Percentiles rank a stretch among this genome's conserved stretches.
Evolutionary conservation across 495 filamentous ascomycete genomes (phyloP).

Genomic region (Echria macrotheca): DNA sequence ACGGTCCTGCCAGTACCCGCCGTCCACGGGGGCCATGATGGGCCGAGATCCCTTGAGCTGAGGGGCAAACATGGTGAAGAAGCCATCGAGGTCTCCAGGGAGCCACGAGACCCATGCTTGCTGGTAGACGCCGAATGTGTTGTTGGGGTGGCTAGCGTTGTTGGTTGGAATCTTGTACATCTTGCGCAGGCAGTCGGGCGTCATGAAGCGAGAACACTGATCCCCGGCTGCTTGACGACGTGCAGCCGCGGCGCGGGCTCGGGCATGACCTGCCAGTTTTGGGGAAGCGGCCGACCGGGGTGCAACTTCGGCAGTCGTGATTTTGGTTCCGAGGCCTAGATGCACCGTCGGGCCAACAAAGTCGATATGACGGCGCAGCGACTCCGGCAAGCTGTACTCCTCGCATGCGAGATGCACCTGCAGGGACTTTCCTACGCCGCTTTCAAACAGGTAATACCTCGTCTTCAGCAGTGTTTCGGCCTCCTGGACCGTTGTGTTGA

Average conservation of each 20-base stretch:
- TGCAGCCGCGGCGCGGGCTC: not conserved
- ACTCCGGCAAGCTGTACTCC: not conserved
- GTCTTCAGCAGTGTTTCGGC: too few species aligned
- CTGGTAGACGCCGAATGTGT: conserved; percentile 23
- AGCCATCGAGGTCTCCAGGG: conserved; percentile 48
- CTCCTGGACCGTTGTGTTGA: too few species aligned
- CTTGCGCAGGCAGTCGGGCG: not conserved
- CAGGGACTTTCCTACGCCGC: too few species aligned
- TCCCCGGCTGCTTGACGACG: not conserved
- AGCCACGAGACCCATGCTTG: not conserved
- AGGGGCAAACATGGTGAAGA: conserved; percentile 45
- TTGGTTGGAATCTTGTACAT: not conserved
- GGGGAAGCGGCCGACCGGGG: not conserved
- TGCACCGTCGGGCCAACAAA: not conserved
- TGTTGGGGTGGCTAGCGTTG: conserved; percentile 11
- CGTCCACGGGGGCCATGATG: conserved; percentile 19
- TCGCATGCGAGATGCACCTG: too few species aligned
- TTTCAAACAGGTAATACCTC: too few species aligned
- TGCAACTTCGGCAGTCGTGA: too few species aligned
- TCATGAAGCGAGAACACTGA: not conserved
- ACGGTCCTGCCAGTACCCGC: conserved; percentile 16
- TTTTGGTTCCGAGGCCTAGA: not conserved
- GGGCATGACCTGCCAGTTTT: not conserved
- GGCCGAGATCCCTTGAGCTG: conserved; percentile 13
- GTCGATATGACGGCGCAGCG: not conserved